Evolutionary conservation across 2,329 filamentous ascomycete species (phyloP), one percentile per base, ranked within the genome.

Genomic region (Hortaea werneckii): DNA sequence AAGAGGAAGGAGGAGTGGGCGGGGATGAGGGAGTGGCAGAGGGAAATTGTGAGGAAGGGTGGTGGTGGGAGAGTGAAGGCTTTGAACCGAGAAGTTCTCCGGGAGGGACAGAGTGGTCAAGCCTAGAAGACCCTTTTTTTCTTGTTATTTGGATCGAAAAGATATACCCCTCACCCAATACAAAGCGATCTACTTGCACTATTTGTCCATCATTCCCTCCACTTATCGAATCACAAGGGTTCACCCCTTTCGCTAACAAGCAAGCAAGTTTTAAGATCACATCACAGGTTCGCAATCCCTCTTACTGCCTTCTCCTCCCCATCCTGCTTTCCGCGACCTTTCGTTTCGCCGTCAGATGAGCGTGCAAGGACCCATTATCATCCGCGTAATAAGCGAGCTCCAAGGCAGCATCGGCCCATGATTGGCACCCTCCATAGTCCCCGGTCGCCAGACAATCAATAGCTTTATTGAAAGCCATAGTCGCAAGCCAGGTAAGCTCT

Each of bases 401-500:
- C 44, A 86, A 69, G 4, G 83, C 79, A 54, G 76, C 75, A 5
- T 75, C 69, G 1, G 78, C 77, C 83, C 84, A 88, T 32, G 64
- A 60, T 50, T 71, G 75, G 41, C 79, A 80, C 1, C 66, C 63
- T 4, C 69, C 69, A 46, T 78, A 73, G 26, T 83, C 72, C 1
- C 73, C 70, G 1, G 66, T 67, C 9, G 74, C 71, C 54, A 78
- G 80, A n/a, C 77, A 71, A 55, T 88, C 83, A 5, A 87, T 69
- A 0, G 77, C 80, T 49, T 80, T 79, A 54, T 89, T 89, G 62
- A 84, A 87, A 0, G 77, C 68, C 5, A 74, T 78, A 1, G 78
- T 77, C 0, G 79, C 78, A n/a, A 92, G 74, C 82, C 84, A 92
- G 56, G 87, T 81, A 1, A 89, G 65, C 58, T 92, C 86, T 3